Evolutionary conservation across 1,284 basidiomycete species (phyloP).

Genomic region (Ganoderma lucidum): DNA sequence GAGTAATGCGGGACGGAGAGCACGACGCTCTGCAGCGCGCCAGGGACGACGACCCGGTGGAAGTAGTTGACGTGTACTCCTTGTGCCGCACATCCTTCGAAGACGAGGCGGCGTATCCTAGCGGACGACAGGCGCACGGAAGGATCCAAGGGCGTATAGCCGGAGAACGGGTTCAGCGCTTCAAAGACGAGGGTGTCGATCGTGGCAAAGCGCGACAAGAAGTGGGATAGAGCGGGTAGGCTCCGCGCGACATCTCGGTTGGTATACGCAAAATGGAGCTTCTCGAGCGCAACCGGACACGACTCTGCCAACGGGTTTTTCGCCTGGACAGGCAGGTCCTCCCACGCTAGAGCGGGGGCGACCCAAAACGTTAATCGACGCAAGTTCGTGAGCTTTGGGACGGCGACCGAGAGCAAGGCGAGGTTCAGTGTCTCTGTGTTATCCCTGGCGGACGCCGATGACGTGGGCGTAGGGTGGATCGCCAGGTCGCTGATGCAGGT

Average conservation of each 20-base stretch:
- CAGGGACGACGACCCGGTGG: not conserved
- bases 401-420: not conserved
- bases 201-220: not conserved
- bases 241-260: not conserved
- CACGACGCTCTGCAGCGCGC: not conserved
- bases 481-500: not conserved
- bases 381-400: constrained; percentile 1
- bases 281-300: not conserved
- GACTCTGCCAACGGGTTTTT: not conserved
- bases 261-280: constrained; percentile 2
- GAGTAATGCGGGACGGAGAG: not conserved
- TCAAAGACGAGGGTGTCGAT: constrained; percentile 6
- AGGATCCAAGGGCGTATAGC: not conserved
- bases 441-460: not conserved
- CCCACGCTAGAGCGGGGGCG: not conserved
- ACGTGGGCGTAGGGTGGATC: not conserved
- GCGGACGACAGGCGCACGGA: not conserved
- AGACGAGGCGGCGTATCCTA: not conserved
- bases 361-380: not conserved
- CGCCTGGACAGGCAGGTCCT: not conserved
- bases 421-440: not conserved
- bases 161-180: not conserved
- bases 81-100: not conserved
- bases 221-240: not conserved
- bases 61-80: constrained; percentile 1